Conservation (phyloP, 345 rosid species). For the Viola odorata region DNA sequence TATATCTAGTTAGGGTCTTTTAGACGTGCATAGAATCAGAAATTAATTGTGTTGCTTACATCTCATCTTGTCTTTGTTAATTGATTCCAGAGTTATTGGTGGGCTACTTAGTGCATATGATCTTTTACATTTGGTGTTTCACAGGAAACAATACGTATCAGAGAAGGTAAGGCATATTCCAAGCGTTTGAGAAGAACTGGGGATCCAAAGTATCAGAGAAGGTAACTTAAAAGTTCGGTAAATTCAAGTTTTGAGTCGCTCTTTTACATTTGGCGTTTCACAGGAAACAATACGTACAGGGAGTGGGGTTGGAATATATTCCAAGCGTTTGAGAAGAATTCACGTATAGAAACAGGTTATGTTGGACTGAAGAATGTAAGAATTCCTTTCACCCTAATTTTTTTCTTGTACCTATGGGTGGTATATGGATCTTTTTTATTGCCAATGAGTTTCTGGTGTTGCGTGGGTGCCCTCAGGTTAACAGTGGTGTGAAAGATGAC, state of each 20-base stretch:
- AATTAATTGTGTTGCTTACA: not conserved
- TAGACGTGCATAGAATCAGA: not conserved
- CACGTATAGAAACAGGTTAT: conserved; percentile 77
- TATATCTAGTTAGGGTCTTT: not conserved
- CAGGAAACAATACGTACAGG: conserved; percentile 88
- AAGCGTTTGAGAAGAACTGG: too few species aligned
- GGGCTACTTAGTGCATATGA: conserved; percentile 97
- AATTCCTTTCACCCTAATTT: conserved; percentile 2
- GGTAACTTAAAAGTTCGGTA: too few species aligned
- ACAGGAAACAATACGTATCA: too few species aligned
- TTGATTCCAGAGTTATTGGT: conserved; percentile 75
- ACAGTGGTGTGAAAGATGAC: conserved; percentile 74
- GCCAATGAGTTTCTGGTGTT: too few species aligned
- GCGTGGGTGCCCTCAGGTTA: conserved; percentile 45
- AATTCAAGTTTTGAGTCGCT: conserved; percentile 98
- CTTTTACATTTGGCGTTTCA: conserved; percentile 88
- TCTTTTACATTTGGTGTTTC: conserved; percentile 96
- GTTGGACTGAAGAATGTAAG: conserved; percentile 97
- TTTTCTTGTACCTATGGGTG: too few species aligned
- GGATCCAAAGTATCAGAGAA: too few species aligned
- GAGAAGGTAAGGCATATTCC: too few species aligned
- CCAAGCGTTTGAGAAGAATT: conserved; percentile 88
- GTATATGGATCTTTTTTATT: too few species aligned
- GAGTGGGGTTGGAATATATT: conserved; percentile 99
- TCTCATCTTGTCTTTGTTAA: not conserved